phyloP scores from a whole-genome alignment of 768 basidiomycete genomes.

The Phlegmacium glaucopus region DNA sequence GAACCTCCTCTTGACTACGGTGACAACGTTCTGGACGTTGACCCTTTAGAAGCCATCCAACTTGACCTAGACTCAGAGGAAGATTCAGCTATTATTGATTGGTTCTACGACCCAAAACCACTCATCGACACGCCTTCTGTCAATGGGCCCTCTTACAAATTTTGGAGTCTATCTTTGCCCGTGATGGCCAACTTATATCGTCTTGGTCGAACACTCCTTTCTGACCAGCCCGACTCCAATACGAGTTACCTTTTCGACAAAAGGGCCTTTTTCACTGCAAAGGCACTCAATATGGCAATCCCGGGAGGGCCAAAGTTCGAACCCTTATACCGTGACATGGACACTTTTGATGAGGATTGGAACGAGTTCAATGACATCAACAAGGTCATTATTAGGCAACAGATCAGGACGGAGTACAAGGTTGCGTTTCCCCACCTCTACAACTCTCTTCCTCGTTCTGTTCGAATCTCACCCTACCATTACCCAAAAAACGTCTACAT shows the following conservation, averaged over 20 bases:
- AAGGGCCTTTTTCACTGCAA: conserved; percentile 97
- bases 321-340: conserved; percentile 95
- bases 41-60: conserved; percentile 97
- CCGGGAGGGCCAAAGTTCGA: conserved; percentile 99
- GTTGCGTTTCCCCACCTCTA: conserved; percentile 99
- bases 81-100: conserved; percentile 87
- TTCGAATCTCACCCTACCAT: conserved; percentile 90
- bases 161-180: conserved; percentile 90
- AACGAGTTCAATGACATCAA: conserved; percentile 99
- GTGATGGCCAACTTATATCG: conserved; percentile 97
- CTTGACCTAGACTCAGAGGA: conserved; percentile 92
- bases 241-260: conserved; percentile 95
- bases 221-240: conserved; percentile 90
- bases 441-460: conserved; percentile 95
- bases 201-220: conserved; percentile 88
- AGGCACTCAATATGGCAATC: conserved; percentile 94
- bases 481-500: conserved; percentile 97
- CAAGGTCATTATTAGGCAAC: conserved; percentile 98
- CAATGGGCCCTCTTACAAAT: conserved; percentile 91
- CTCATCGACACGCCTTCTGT: conserved; percentile 86
- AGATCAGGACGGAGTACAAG: conserved; percentile 98
- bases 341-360: conserved; percentile 98
- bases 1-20: conserved; percentile 99
- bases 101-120: conserved; percentile 99
- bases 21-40: conserved; percentile 97